Conservation (phyloP, 2,329 filamentous ascomycete species). For the Hirsutella rhossiliensis region DNA sequence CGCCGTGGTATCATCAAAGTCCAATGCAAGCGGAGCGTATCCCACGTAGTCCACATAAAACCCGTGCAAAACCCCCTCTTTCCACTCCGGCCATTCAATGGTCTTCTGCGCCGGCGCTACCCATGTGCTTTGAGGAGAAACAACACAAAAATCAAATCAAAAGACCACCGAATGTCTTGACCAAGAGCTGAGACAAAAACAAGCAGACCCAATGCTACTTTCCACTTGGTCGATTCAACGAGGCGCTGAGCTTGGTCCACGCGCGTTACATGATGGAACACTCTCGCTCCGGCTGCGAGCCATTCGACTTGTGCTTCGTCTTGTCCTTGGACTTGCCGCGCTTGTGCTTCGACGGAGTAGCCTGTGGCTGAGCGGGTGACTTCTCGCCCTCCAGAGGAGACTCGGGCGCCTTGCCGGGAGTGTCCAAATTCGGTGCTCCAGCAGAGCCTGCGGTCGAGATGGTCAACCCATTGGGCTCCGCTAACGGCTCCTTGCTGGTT, state of each 20-base stretch:
- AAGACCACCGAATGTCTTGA: not conserved
- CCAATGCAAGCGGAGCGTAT: not conserved
- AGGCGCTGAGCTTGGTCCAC: not conserved
- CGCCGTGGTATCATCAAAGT: conserved; percentile 7
- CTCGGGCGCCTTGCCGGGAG: conserved; percentile 8
- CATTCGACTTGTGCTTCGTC: conserved; percentile 20
- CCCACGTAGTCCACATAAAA: not conserved
- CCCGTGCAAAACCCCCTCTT: not conserved
- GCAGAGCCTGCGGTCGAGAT: conserved; percentile 14
- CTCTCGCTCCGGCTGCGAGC: conserved; percentile 31
- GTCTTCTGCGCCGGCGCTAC: not conserved
- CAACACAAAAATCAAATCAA: not conserved
- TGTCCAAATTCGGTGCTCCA: conserved; percentile 12
- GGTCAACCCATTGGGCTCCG: conserved; percentile 13
- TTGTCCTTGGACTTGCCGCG: conserved; percentile 26
- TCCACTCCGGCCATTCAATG: not conserved
- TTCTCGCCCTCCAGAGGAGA: conserved; percentile 10
- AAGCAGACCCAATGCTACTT: not conserved
- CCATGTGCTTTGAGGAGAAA: not conserved
- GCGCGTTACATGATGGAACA: conserved; percentile 31
- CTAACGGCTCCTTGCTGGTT: conserved; percentile 33
- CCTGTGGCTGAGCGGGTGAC: conserved; percentile 3
- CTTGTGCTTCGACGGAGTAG: conserved; percentile 16
- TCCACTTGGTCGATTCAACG: not conserved
- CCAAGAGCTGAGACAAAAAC: not conserved